Evolutionary conservation across 78 protist species (phyloP).

Genomic region (Bodo saltans): DNA sequence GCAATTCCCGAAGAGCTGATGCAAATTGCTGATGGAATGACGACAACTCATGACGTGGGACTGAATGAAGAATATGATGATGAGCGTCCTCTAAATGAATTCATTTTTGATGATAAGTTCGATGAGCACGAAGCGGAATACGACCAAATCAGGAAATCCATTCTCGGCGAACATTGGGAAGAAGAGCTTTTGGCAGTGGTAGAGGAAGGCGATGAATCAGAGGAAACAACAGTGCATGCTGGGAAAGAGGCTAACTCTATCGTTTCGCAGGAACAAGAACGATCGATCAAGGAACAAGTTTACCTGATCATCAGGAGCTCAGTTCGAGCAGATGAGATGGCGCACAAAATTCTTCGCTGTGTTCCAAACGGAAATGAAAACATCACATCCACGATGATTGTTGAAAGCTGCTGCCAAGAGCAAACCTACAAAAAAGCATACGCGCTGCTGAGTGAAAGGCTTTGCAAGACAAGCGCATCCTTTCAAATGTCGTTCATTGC

Average conservation of each 20-base stretch:
- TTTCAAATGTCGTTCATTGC: no score
- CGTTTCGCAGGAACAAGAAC: slow-evolving; percentile 57
- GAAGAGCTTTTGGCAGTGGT: slow-evolving; percentile 47
- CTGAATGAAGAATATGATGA: no score
- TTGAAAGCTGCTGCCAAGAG: slow-evolving; percentile 92
- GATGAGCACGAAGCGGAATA: slow-evolving; percentile 74
- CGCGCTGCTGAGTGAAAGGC: no score
- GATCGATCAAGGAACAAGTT: no score
- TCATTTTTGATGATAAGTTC: slow-evolving; percentile 76
- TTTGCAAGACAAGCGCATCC: no score
- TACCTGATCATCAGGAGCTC: slow-evolving; percentile 88
- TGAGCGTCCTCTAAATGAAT: no score
- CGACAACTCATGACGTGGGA: no score
- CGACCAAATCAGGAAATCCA: slow-evolving; percentile 23
- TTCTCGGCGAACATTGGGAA: slow-evolving; percentile 59
- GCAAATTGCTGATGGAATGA: no score
- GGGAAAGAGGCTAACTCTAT: slow-evolving; percentile 71
- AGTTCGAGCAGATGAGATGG: slow-evolving; percentile 83
- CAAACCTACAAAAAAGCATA: slow-evolving; percentile 79
- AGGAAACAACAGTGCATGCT: slow-evolving; percentile 32
- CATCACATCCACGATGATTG: slow-evolving; percentile 81
- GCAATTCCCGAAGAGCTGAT: no score
- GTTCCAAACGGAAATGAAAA: slow-evolving; percentile 49
- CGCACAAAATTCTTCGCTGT: slow-evolving; percentile 77
- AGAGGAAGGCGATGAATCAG: slow-evolving; percentile 41